phyloP scores from a whole-genome alignment of 768 basidiomycete species.

The Boletus sp. region DNA sequence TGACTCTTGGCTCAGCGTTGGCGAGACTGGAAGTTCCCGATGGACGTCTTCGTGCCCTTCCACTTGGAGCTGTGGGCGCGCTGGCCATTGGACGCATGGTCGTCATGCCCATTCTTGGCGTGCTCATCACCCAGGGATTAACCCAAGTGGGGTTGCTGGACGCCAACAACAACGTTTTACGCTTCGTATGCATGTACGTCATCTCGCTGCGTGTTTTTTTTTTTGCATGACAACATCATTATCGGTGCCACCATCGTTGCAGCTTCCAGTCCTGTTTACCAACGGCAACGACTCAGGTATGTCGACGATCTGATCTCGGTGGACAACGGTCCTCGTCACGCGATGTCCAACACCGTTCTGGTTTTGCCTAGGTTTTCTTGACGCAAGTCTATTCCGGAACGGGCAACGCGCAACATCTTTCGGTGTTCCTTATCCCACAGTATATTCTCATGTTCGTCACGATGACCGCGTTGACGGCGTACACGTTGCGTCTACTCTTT shows the following conservation, averaged over 20 bases:
- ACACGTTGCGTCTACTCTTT: constrained; percentile 36
- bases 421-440: constrained; percentile 62
- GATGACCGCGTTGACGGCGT: constrained; percentile 37
- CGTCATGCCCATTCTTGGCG: constrained; percentile 58
- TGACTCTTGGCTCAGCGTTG: constrained; percentile 60
- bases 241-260: too few relatives aligned
- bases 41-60: constrained; percentile 42
- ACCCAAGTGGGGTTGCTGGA: constrained; percentile 45
- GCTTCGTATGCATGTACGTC: constrained; percentile 67
- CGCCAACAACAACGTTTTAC: constrained; percentile 52
- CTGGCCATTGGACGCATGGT: constrained; percentile 55
- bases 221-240: too few relatives aligned
- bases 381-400: constrained; percentile 67
- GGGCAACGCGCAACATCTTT: constrained; percentile 58
- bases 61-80: constrained; percentile 49
- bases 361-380: constrained; percentile 46
- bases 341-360: neutral
- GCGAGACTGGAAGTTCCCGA: constrained; percentile 54
- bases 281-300: constrained; percentile 56
- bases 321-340: neutral
- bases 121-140: constrained; percentile 53
- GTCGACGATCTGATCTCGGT: neutral
- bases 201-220: neutral
- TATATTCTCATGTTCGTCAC: constrained; percentile 40
- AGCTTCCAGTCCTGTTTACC: constrained; percentile 62